Evolutionary conservation across 129 eudicot genomes (phyloP), one percentile per base, ranked within the genome.

Genomic region (Arctium minus): DNA sequence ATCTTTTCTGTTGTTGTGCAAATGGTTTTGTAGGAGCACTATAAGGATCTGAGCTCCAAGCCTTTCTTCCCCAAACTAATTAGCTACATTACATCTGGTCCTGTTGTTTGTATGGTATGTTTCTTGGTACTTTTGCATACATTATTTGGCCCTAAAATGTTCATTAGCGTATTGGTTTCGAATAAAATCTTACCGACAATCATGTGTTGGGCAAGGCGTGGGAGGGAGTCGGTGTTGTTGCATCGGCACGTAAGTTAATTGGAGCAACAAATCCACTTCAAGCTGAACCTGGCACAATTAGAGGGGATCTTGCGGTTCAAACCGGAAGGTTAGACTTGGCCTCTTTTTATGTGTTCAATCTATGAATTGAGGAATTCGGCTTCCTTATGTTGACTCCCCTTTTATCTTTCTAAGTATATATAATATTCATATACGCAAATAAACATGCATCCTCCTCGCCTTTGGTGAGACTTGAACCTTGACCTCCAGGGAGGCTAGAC

Each of bases 291-390:
- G 97, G 99, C 80, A 96, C 99, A 2, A 96, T 96, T 81, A 90
- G 99, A 90, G 99, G 99, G 81, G 99, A 96, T 88, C 93, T 96
- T 81, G 99, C 98, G 0, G 90, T 96, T 79, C 97, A 96, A 83
- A 95, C 97, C 10, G 97, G 98, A 93, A 92, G 98, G 98, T 95
- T 78, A 17, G 85, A 56, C 38, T 72, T 69, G 8, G 11, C 69
- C 33, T 84, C 17, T 7, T 62, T 79, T n/a, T 70, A 69, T 15
- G 13, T 17, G 5, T 71, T 17, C 11, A 77, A 37, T 44, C 70
- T 64, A 30, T 53, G 5, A 70, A 29, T 53, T 70, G 27, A 44
- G 60, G 77, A 76, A 48, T 46, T 60, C 18, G 6, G 13, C 39
- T 83, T 48, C 76, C 8, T 0, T 4, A 18, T 22, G 6, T 46